phyloP scores from a whole-genome alignment of 495 filamentous ascomycete species.

The Diplogelasinospora grovesii region DNA sequence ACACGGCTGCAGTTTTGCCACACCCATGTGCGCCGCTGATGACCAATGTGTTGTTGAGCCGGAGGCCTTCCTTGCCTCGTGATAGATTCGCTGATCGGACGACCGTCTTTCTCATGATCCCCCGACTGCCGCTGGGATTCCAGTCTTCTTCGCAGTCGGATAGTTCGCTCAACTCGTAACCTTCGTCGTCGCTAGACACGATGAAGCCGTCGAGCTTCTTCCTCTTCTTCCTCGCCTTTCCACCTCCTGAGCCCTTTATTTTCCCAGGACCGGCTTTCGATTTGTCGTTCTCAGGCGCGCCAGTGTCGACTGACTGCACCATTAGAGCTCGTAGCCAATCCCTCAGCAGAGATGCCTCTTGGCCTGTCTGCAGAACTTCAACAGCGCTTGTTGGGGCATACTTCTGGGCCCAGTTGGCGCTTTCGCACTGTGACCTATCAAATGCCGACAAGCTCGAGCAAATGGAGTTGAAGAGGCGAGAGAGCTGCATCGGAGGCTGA shows the following conservation, averaged over 20 bases:
- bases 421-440: conserved; percentile 71
- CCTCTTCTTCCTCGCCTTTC: conserved; percentile 65
- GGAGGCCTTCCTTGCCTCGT: conserved; percentile 37
- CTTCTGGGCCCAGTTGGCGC: conserved; percentile 71
- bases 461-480: conserved; percentile 54
- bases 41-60: conserved; percentile 57
- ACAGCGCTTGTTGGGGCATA: conserved; percentile 67
- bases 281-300: conserved; percentile 42
- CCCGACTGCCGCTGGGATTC: conserved; percentile 31
- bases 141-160: conserved; percentile 58
- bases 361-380: conserved; percentile 71
- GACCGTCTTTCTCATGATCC: conserved; percentile 50
- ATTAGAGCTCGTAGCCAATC: conserved; percentile 79
- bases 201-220: conserved; percentile 80
- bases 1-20: conserved; percentile 88
- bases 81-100: conserved; percentile 49
- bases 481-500: conserved; percentile 51
- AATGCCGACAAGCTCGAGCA: conserved; percentile 62
- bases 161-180: conserved; percentile 65
- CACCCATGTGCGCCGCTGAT: conserved; percentile 86
- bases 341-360: conserved; percentile 61
- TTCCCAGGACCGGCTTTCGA: conserved; percentile 31
- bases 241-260: conserved; percentile 33
- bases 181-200: conserved; percentile 77
- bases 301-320: conserved; percentile 65